These are phyloP conservation scores for Aspergillus wentii DNA, from an alignment of 495 filamentous ascomycete genomes.

Conservation along the genomic window DNA sequence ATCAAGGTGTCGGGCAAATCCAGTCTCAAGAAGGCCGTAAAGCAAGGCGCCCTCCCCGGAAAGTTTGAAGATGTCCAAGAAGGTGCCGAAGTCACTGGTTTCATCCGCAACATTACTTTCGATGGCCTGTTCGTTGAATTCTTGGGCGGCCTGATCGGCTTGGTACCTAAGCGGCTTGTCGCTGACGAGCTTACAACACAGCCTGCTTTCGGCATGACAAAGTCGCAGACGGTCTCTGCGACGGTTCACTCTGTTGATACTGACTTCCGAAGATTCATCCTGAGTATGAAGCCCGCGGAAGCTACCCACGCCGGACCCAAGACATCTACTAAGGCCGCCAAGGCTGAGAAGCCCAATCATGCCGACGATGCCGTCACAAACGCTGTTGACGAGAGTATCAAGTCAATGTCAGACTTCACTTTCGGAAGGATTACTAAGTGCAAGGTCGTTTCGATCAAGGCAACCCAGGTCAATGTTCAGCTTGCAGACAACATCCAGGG, in stretches of 20 bases:
- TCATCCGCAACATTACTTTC: slow-evolving; percentile 74
- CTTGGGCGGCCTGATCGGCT: slow-evolving; percentile 66
- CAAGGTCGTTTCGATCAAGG: slow-evolving; percentile 71
- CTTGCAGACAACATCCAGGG: slow-evolving; percentile 88
- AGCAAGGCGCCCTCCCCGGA: slow-evolving; percentile 57
- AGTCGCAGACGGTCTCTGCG: slow-evolving; percentile 63
- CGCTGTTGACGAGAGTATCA: slow-evolving; percentile 63
- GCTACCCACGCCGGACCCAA: slow-evolving; percentile 26
- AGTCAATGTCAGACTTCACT: slow-evolving; percentile 60
- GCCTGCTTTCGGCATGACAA: slow-evolving; percentile 69
- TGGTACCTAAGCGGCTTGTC: slow-evolving; percentile 72
- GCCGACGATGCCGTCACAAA: slow-evolving; percentile 48
- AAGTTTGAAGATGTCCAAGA: slow-evolving; percentile 65
- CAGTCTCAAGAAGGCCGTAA: slow-evolving; percentile 69
- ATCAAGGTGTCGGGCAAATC: slow-evolving; percentile 76
- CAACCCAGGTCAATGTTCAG: slow-evolving; percentile 86
- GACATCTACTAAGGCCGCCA: slow-evolving; percentile 12
- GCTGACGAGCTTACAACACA: slow-evolving; percentile 59
- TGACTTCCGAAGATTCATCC: slow-evolving; percentile 51
- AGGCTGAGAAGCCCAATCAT: slow-evolving; percentile 19
- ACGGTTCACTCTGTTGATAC: slow-evolving; percentile 66
- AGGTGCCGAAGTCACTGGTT: slow-evolving; percentile 68
- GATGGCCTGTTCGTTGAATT: slow-evolving; percentile 80
- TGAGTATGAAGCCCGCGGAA: slow-evolving; percentile 52
- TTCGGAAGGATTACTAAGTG: slow-evolving; percentile 77